These are phyloP conservation scores for Venustampulla echinocandica DNA, from an alignment of 495 filamentous ascomycete species.

Conservation along the genomic window DNA sequence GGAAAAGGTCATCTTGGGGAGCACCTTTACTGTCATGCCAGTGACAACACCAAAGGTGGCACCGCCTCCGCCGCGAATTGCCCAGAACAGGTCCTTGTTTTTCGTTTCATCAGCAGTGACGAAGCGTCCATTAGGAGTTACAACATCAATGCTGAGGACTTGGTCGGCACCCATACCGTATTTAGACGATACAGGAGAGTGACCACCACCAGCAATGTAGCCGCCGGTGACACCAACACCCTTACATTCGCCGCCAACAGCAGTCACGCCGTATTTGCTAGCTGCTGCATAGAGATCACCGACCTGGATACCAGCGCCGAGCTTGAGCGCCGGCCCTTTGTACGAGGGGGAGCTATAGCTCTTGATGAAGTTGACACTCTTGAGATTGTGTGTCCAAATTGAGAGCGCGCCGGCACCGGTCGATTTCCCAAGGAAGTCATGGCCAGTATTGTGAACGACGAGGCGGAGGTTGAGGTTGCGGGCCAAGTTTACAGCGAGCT, in stretches of 20 bases:
- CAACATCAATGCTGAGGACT: slow-evolving; percentile 49
- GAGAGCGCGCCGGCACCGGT: slow-evolving; percentile 41
- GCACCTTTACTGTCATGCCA: background rate
- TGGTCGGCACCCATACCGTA: slow-evolving; percentile 55
- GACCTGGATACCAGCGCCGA: slow-evolving; percentile 51
- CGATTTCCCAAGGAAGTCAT: slow-evolving; percentile 53
- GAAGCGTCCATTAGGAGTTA: slow-evolving; percentile 43
- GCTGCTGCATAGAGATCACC: slow-evolving; percentile 42
- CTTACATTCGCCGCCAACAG: slow-evolving; percentile 37
- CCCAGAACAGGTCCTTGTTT: slow-evolving; percentile 56
- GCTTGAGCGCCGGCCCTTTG: slow-evolving; percentile 25
- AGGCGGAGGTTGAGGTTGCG: slow-evolving; percentile 48
- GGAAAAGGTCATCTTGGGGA: background rate
- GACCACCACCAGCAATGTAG: slow-evolving; percentile 51
- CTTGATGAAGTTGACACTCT: slow-evolving; percentile 26
- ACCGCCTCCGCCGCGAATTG: slow-evolving; percentile 43
- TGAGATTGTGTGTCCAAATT: slow-evolving; percentile 58
- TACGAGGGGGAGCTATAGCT: slow-evolving; percentile 22
- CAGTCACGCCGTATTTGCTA: slow-evolving; percentile 33
- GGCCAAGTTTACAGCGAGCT: slow-evolving; percentile 55
- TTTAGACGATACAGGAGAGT: slow-evolving; percentile 39
- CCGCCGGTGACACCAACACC: slow-evolving; percentile 31
- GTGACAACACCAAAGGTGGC: slow-evolving; percentile 1
- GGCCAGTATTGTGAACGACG: slow-evolving; percentile 63
- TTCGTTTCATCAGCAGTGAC: slow-evolving; percentile 42